These are phyloP conservation scores for Austroboletus niveus DNA, from an alignment of 1,284 basidiomycete genomes.

Conservation along the genomic window DNA sequence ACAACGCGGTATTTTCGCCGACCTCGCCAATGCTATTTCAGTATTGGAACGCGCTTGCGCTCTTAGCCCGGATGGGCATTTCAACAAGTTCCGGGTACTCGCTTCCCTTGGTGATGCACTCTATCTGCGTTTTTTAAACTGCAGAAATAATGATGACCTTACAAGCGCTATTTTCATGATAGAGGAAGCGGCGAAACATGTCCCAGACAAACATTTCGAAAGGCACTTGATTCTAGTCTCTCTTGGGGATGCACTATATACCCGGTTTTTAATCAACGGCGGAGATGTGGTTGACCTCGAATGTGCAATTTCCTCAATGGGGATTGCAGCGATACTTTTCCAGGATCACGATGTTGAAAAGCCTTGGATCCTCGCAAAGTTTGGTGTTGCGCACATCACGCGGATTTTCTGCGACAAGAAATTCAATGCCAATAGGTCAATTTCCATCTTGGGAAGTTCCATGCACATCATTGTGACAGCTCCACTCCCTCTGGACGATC, in stretches of 20 bases:
- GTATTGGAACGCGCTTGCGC: too few relatives aligned
- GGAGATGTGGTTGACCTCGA: neutral
- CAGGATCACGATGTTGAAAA: neutral
- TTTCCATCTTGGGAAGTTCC: neutral
- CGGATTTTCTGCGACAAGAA: neutral
- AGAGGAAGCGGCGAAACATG: neutral
- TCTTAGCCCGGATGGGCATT: neutral
- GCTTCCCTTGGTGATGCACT: neutral
- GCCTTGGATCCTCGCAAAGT: neutral
- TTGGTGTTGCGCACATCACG: neutral
- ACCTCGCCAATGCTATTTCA: too few relatives aligned
- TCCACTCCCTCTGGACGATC: neutral
- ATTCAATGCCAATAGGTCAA: neutral
- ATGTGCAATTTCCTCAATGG: neutral
- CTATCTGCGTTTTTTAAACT: neutral
- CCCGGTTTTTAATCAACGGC: neutral
- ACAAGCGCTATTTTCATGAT: neutral
- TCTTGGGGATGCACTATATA: neutral
- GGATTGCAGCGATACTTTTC: neutral
- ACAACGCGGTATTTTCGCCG: neutral
- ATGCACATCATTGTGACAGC: neutral
- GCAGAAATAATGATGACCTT: neutral
- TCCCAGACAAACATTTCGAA: neutral
- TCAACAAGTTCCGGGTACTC: neutral
- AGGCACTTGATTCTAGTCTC: neutral